Evolutionary conservation across 495 filamentous ascomycete species (phyloP), one percentile per base, ranked within the genome.

Genomic region (Letharia lupina): DNA sequence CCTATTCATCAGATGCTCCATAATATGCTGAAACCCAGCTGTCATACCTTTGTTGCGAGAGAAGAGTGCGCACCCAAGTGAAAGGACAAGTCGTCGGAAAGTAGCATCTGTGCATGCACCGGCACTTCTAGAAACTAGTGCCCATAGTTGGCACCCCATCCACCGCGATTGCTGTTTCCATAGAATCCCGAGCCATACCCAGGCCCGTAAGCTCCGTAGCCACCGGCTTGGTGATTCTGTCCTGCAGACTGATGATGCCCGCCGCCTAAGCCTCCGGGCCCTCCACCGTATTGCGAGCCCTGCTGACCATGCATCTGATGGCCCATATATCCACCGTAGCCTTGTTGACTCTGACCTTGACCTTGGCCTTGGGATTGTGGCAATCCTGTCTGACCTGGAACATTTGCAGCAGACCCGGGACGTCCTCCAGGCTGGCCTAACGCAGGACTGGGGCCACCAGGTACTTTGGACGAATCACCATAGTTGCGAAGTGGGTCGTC

Each of bases 381-480:
- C 57, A 93, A 80, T 41, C 88, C 84, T 58, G 76, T 75, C 69
- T 83, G 81, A 45, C 75, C 77, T 69, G 85, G 83, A 18, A 81
- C 82, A 76, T 91, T 94, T 18, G 88, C 87, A 18, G 92, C 91
- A 42, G 92, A 96, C 28, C 90, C 91, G 20, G 92, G 91, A 65
- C 92, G 89, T 71, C 80, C 81, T 42, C 84, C 86, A 45, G 90
- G 87, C 71, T 90, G 89, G 40, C 85, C 86, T 39, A 96, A 83
- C 10, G 91, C 91, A 40, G 92, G 92, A 76, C 91, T 95, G 4
- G 92, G 91, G 9, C 90, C 91, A 52, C 83, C 82, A 44, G 86
- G 78, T 71, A 75, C 70, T 78, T 95, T 94, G 63, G 86, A 79
- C 64, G 86, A 77, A 40, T 90, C 87, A 47, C 87, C 87, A 68